Percentiles rank a stretch among this genome's conserved stretches.
Evolutionary conservation across 768 basidiomycete genomes (phyloP).

Genomic region (Leucosporidium creatinivorum): DNA sequence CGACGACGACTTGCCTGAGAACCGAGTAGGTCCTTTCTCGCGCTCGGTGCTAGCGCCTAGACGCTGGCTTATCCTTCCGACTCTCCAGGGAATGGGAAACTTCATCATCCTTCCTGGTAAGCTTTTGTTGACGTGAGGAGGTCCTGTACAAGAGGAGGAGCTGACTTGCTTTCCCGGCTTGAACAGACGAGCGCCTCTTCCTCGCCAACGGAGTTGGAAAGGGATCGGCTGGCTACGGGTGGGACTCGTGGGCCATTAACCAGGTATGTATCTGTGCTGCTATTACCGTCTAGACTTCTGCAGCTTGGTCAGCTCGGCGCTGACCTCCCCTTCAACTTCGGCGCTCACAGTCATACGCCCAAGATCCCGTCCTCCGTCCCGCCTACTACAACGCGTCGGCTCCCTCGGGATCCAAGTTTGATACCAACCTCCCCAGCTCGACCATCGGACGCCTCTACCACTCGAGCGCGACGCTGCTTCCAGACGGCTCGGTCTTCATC

Average conservation of each 20-base stretch:
- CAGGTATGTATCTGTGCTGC: not conserved
- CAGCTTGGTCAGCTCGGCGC: too few species aligned
- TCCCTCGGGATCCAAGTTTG: constrained; percentile 64
- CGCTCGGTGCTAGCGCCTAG: constrained; percentile 43
- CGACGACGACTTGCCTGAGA: constrained; percentile 67
- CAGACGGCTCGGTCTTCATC: constrained; percentile 69
- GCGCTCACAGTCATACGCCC: constrained; percentile 49
- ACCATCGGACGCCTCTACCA: constrained; percentile 74
- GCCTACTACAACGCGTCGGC: constrained; percentile 68
- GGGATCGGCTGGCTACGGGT: constrained; percentile 45
- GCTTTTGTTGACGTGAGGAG: constrained; percentile 5
- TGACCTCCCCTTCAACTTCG: constrained; percentile 35
- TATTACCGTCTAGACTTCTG: too few species aligned
- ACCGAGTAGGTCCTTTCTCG: constrained; percentile 71
- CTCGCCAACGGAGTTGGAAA: constrained; percentile 1
- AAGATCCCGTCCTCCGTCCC: constrained; percentile 69
- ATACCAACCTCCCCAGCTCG: constrained; percentile 10
- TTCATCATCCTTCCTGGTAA: constrained; percentile 16
- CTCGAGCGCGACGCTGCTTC: constrained; percentile 74
- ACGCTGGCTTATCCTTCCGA: constrained; percentile 58
- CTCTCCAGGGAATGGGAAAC: constrained; percentile 42
- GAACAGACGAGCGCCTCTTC: not conserved
- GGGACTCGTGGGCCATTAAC: constrained; percentile 49
- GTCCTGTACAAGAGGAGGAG: constrained; percentile 10
- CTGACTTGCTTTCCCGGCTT: not conserved